Evolutionary conservation across 495 filamentous ascomycete species (phyloP), one percentile per base, ranked within the genome.

Genomic region (Amniculicola lignicola): DNA sequence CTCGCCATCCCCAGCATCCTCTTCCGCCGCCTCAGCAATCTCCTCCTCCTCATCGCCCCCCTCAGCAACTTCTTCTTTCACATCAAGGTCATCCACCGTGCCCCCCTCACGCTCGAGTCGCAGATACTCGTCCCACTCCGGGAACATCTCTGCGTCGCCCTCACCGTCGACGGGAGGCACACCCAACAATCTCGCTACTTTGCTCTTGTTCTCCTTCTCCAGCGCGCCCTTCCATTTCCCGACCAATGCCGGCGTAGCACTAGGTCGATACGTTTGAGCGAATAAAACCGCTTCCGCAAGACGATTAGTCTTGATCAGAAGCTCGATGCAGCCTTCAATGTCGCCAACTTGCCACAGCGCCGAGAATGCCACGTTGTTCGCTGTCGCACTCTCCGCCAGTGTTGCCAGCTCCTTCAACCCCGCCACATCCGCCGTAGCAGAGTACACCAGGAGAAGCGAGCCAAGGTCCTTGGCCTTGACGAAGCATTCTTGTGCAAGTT

Each of bases 71-170:
- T 51, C 57, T 15, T 58, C 59, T 5, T 67, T 54, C 31, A 64
- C 66, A 39, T 64, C 52, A 37, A 69, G 40, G 41, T 60, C 49
- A 21, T 55, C 57, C 48, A 39, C 62, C 38, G 25, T 55, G 11
- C 65, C 68, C 0, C 83, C 83, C 61, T 90, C 83, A 61, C 77
- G 82, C 75, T 96, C 93, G 43, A 96, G 63, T 63, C 74, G 79
- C 61, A 96, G 67, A 74, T 86, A 96, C 69, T 92, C 88, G 0
- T 93, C 87, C 92, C 91, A 97, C 62, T 95, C 89, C 0, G 92
- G 91, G 74, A 96, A 98, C 46, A 98, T 74, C 35, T 95, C 93
- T 40, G 86, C 87, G 62, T 98, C 93, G 38, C 90, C 86, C 44
- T 67, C 75, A 1, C 75, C 76, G 3, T 66, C 76, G 45, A 71